Evolutionary conservation across 805 yeast species (phyloP).

Genomic region (Suhomyces canberraensis): DNA sequence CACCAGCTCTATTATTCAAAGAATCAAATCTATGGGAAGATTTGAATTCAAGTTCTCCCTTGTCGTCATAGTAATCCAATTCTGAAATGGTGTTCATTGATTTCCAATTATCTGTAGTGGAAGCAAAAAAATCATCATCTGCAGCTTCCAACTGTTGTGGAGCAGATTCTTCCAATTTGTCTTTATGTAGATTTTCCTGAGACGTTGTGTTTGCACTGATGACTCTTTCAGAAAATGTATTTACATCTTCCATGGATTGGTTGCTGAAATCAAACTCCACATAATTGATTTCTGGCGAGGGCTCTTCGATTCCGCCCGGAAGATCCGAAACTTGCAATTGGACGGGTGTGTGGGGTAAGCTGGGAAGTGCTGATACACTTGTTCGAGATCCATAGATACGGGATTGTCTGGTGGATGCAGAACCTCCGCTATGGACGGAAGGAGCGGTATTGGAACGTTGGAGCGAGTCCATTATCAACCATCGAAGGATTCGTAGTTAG

Average conservation of each 20-base stretch:
- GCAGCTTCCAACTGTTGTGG: background rate
- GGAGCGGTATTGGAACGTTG: slow-evolving; percentile 1
- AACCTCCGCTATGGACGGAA: slow-evolving; percentile 1
- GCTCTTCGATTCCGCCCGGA: background rate
- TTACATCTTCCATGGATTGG: background rate
- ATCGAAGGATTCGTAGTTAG: too few species aligned
- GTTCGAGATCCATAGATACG: slow-evolving; percentile 13
- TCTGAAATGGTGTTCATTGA: slow-evolving; percentile 81
- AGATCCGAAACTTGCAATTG: background rate
- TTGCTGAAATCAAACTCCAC: slow-evolving; percentile 30
- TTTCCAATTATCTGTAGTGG: slow-evolving; percentile 63
- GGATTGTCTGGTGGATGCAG: slow-evolving; percentile 3
- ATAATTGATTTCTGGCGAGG: slow-evolving; percentile 15
- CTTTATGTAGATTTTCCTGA: background rate
- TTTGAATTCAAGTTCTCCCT: slow-evolving; percentile 58
- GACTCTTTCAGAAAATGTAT: slow-evolving; percentile 4
- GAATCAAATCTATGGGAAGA: slow-evolving; percentile 18
- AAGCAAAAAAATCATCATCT: slow-evolving; percentile 25
- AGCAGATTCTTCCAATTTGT: background rate
- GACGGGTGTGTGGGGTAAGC: slow-evolving; percentile 14
- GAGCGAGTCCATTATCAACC: background rate
- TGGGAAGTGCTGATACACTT: slow-evolving; percentile 20
- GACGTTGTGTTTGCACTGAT: slow-evolving; percentile 1
- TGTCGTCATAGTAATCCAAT: slow-evolving; percentile 74
- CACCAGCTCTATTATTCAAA: slow-evolving; percentile 40